Base-by-base conservation (phyloP, 1,284 basidiomycete species). In the Agaricales sp. region DNA sequence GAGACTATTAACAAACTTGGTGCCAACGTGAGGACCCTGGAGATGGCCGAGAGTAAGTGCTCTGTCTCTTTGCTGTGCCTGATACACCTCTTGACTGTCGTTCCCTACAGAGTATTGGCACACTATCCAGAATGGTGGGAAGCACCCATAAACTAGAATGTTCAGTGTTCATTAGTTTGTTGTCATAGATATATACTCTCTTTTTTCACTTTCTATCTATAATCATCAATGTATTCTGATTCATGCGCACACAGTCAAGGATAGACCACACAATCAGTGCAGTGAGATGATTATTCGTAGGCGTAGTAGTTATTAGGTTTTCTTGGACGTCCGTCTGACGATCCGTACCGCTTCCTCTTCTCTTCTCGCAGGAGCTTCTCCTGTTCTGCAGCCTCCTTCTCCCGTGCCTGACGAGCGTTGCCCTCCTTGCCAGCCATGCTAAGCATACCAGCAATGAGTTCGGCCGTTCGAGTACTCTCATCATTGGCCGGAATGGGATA, bases 401-500 rank as follows among this genome's bases (percentile, higher is more conserved):
- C 39, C 39, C 19, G 39, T 16, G 8, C 39, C 19, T 16, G 13
- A n/a, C 39, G 39, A 41, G 19, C 39, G 8, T 41, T 41, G 30
- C 93, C 93, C 62, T 94, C 89, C 57, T 82, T 74, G 3, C 92
- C 96, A 0, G 96, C 96, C 55, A 96, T 80, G 56, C 91, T 92
- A 48, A 99, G 71, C 4, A 98, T 80, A 20, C 93, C 94, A 2
- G 87, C 80, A 54, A 99, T 78, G 26, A 99, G 71, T 61, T 98
- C 94, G 43, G 91, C 87, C 16, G 92, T 88, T 48, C 93, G 80
- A 6, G 87, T 77, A 61, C 84, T 91, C 67, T 98, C 95, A 69
- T 98, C 95, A 66, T 99, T 99, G 35, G 92, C 94, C 1, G 94
- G 95, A 59, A 99, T 97, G 26, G 96, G 87, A 67, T 98, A 99